Conservation (phyloP, 2,329 filamentous ascomycete species). For the Capronia epimyces region DNA sequence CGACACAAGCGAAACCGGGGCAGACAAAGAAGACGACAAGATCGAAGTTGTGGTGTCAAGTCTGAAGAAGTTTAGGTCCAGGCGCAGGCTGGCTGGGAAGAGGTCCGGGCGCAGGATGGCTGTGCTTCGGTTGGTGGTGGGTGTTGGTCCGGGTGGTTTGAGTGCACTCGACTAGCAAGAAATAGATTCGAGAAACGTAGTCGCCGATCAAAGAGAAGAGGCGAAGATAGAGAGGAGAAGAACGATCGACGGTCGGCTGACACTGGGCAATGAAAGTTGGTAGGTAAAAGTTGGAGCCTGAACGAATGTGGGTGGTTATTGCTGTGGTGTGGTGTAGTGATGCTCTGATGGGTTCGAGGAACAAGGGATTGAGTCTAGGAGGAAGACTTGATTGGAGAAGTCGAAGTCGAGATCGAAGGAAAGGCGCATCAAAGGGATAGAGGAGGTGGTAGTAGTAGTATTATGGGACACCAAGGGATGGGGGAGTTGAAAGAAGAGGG, state of each 20-base stretch:
- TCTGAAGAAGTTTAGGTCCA: constrained; percentile 10
- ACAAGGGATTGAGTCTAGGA: constrained; percentile 15
- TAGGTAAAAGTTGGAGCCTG: constrained; percentile 23
- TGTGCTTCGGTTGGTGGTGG: constrained; percentile 10
- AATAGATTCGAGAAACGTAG: constrained; percentile 12
- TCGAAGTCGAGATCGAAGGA: neutral
- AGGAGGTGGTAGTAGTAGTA: neutral
- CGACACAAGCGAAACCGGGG: neutral
- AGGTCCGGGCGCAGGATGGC: constrained; percentile 20
- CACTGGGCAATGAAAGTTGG: constrained; percentile 2
- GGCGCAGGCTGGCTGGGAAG: constrained; percentile 17
- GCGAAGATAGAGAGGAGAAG: constrained; percentile 9
- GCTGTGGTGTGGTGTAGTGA: constrained; percentile 6
- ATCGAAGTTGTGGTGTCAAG: constrained; percentile 1
- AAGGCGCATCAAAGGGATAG: neutral
- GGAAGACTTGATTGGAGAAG: constrained; percentile 7
- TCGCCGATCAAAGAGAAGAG: constrained; percentile 7
- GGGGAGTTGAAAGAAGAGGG: neutral
- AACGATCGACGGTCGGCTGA: constrained; percentile 21
- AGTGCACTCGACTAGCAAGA: constrained; percentile 8
- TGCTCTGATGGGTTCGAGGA: constrained; percentile 13
- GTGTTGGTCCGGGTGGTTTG: constrained; percentile 9
- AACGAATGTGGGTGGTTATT: constrained; percentile 17
- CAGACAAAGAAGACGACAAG: constrained; percentile 6
- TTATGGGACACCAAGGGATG: neutral